These are phyloP conservation scores for Teunomyces kruisii DNA, from an alignment of 805 yeast species.

Conservation along the genomic window DNA sequence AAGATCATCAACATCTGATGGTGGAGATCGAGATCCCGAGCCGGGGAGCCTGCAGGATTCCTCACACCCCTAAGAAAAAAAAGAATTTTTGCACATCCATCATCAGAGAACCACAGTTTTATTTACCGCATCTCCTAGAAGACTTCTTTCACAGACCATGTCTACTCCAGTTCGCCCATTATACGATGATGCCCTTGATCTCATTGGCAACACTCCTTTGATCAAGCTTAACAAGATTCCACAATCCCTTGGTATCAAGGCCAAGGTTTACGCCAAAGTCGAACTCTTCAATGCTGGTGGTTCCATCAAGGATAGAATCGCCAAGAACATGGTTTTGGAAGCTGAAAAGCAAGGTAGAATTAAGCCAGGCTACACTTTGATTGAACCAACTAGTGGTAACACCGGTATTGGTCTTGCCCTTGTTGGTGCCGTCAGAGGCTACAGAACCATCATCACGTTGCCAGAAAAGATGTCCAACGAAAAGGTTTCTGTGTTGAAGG, in stretches of 20 bases:
- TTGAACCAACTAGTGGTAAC: conserved; percentile 90
- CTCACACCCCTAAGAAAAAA: no score
- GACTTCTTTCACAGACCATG: neutral
- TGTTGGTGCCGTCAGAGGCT: conserved; percentile 84
- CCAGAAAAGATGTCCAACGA: conserved; percentile 94
- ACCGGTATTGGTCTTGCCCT: conserved; percentile 90
- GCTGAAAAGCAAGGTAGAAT: conserved; percentile 77
- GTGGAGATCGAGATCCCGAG: neutral
- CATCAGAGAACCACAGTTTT: neutral
- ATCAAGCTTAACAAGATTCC: conserved; percentile 75
- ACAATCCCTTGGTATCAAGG: conserved; percentile 71
- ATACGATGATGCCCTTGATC: conserved; percentile 60
- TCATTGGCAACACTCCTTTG: conserved; percentile 85
- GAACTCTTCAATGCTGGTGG: conserved; percentile 90
- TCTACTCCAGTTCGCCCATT: conserved; percentile 30
- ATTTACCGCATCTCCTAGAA: neutral
- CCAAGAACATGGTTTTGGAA: conserved; percentile 80
- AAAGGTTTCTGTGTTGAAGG: conserved; percentile 83
- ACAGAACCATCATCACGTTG: conserved; percentile 80
- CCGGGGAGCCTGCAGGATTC: neutral
- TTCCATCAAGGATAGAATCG: conserved; percentile 85
- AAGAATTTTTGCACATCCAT: neutral
- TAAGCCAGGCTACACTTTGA: conserved; percentile 81
- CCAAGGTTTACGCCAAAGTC: conserved; percentile 68
- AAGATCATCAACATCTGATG: conserved; percentile 45